These are phyloP conservation scores for Penicillium sp. DNA, from an alignment of 2,329 filamentous ascomycete species.

Conservation along the genomic window DNA sequence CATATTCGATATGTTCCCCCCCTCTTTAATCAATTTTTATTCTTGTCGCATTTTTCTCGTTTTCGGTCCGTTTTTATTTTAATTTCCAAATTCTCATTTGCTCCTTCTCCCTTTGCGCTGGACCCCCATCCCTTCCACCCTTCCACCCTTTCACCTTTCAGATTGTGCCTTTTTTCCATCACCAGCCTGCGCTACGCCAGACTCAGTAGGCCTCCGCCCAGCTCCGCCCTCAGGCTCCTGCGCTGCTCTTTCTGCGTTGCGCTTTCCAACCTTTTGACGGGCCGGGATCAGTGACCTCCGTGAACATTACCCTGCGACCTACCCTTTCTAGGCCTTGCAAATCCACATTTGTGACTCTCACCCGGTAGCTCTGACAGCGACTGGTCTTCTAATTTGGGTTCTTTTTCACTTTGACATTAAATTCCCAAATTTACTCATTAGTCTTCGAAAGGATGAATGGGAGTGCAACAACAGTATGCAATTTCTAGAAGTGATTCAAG, in stretches of 20 bases:
- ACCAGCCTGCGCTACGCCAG: conserved; percentile 15
- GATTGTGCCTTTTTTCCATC: too few species aligned
- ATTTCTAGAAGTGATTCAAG: background rate
- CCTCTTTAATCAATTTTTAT: background rate
- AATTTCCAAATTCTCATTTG: conserved; percentile 7
- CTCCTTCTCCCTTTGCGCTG: conserved; percentile 6
- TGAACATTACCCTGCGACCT: conserved; percentile 33
- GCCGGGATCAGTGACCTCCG: conserved; percentile 26
- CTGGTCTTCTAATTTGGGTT: conserved; percentile 30
- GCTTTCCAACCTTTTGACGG: conserved; percentile 8
- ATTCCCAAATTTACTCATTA: conserved; percentile 11
- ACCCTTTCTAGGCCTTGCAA: conserved; percentile 32
- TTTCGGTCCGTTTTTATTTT: conserved; percentile 9
- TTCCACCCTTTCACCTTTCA: conserved; percentile 7
- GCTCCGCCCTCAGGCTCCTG: conserved; percentile 18
- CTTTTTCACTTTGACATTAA: background rate
- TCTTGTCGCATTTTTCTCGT: conserved; percentile 4
- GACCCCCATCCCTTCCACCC: conserved; percentile 7
- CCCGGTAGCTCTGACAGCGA: conserved; percentile 44
- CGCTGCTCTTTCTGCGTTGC: conserved; percentile 14
- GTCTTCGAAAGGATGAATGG: background rate
- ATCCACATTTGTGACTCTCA: conserved; percentile 39
- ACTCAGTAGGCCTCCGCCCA: conserved; percentile 21
- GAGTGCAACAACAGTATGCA: background rate
- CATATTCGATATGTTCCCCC: background rate